phyloP scores from a whole-genome alignment of 805 yeast genomes.

The Candida silvicultrix region DNA sequence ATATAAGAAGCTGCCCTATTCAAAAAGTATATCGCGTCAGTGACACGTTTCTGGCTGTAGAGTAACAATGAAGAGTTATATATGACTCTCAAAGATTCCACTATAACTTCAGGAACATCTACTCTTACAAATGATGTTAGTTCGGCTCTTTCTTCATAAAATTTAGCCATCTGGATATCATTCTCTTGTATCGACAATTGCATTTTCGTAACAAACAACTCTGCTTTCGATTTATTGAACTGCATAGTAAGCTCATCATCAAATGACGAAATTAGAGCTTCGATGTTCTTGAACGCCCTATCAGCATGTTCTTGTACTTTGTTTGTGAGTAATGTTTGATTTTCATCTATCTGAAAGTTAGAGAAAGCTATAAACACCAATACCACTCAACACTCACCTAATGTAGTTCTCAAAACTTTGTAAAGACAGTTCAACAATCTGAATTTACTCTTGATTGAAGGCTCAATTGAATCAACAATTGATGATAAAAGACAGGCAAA shows the following conservation, averaged over 20 bases:
- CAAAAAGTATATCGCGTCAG: slow-evolving; percentile 14
- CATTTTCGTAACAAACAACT: slow-evolving; percentile 26
- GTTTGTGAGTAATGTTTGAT: slow-evolving; percentile 10
- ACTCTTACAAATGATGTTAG: slow-evolving; percentile 6
- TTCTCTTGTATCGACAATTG: slow-evolving; percentile 24
- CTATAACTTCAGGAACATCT: slow-evolving; percentile 12
- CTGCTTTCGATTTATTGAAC: slow-evolving; percentile 18
- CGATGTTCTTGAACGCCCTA: slow-evolving; percentile 17
- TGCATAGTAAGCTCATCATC: slow-evolving; percentile 5
- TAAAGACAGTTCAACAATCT: slow-evolving; percentile 27
- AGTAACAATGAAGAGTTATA: slow-evolving; percentile 26
- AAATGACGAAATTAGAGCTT: slow-evolving; percentile 9
- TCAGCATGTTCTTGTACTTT: slow-evolving; percentile 26
- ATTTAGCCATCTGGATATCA: slow-evolving; percentile 29
- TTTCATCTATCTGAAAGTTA: slow-evolving; percentile 18
- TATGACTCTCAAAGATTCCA: slow-evolving; percentile 27
- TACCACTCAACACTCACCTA: neutral
- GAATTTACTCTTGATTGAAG: slow-evolving; percentile 20
- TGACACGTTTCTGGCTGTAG: slow-evolving; percentile 6
- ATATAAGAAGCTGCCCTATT: slow-evolving; percentile 5
- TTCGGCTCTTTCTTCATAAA: slow-evolving; percentile 27
- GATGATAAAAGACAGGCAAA: slow-evolving; percentile 27
- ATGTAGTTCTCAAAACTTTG: slow-evolving; percentile 8
- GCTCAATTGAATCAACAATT: slow-evolving; percentile 23
- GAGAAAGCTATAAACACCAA: too few relatives aligned